These are phyloP conservation scores for Citrullus mucosospermus DNA, from an alignment of 306 rosid genomes.

Conservation along the genomic window DNA sequence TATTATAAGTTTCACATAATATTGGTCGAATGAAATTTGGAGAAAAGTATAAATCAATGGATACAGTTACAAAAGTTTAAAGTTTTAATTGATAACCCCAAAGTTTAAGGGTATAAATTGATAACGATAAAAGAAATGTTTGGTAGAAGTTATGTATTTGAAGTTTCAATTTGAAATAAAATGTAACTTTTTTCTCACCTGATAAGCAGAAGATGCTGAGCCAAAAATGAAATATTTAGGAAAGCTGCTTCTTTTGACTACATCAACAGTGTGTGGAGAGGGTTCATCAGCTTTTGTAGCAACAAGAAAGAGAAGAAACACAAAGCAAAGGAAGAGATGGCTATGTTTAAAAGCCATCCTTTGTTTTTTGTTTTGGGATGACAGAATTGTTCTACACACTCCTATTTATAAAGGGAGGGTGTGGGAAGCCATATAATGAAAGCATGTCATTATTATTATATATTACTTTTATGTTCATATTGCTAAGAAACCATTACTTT, in stretches of 20 bases:
- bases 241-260: conserved; percentile 1
- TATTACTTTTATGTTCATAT: too few species aligned
- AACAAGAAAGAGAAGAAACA: neutral
- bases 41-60: too few species aligned
- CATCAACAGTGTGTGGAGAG: neutral
- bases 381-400: neutral
- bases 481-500: too few species aligned
- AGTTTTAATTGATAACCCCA: too few species aligned
- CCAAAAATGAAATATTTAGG: conserved; percentile 19
- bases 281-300: neutral
- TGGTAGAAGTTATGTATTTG: neutral
- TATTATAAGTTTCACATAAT: too few species aligned
- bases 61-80: too few species aligned
- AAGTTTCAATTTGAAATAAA: neutral
- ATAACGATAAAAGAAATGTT: too few species aligned
- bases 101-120: too few species aligned
- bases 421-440: neutral
- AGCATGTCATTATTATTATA: too few species aligned
- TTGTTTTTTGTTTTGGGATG: neutral
- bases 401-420: neutral
- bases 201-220: conserved; percentile 22
- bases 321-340: neutral
- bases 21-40: too few species aligned
- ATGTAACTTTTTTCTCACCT: neutral
- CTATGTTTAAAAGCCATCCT: neutral